Evolutionary conservation across 2,329 filamentous ascomycete genomes (phyloP).

Genomic region (Clathrospora elynae): DNA sequence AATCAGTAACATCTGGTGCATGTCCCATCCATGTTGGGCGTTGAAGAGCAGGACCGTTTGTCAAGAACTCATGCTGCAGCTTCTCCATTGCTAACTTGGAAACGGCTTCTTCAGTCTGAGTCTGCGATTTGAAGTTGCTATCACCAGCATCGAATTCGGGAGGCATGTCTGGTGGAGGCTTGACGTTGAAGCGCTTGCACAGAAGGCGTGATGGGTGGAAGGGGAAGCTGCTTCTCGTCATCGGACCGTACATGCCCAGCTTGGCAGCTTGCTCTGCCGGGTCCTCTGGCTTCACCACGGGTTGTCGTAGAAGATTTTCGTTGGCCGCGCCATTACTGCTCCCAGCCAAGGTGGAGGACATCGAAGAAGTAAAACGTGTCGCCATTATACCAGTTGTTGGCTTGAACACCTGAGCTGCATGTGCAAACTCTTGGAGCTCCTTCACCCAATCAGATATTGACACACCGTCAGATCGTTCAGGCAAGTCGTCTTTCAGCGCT

Average conservation of each 20-base stretch:
- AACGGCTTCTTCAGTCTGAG: slow-evolving; percentile 54
- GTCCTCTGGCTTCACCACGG: slow-evolving; percentile 66
- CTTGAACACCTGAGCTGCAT: slow-evolving; percentile 80
- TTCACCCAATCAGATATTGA: slow-evolving; percentile 75
- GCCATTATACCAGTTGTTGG: slow-evolving; percentile 93
- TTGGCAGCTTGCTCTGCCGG: slow-evolving; percentile 85
- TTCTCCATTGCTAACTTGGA: slow-evolving; percentile 58
- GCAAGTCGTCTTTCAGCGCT: slow-evolving; percentile 61
- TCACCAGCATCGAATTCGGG: slow-evolving; percentile 50
- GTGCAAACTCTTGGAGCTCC: slow-evolving; percentile 79
- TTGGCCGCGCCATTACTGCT: slow-evolving; percentile 27
- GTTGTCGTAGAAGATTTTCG: slow-evolving; percentile 52
- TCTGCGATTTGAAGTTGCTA: slow-evolving; percentile 26
- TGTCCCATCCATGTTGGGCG: slow-evolving; percentile 39
- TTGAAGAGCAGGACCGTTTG: slow-evolving; percentile 34
- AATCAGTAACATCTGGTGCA: slow-evolving; percentile 1
- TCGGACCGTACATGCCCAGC: slow-evolving; percentile 87
- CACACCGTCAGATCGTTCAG: slow-evolving; percentile 58
- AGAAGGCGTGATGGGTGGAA: slow-evolving; percentile 83
- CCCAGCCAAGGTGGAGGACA: slow-evolving; percentile 40
- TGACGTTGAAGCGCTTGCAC: slow-evolving; percentile 96
- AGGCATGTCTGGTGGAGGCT: slow-evolving; percentile 70
- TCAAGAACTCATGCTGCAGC: slow-evolving; percentile 40
- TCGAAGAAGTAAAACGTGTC: slow-evolving; percentile 77
- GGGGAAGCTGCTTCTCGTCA: slow-evolving; percentile 74